Percentiles rank a stretch among this genome's conserved stretches.
These are phyloP conservation scores for Eucalyptus polyanthemos DNA, from an alignment of 345 rosid species.

Conservation along the genomic window DNA sequence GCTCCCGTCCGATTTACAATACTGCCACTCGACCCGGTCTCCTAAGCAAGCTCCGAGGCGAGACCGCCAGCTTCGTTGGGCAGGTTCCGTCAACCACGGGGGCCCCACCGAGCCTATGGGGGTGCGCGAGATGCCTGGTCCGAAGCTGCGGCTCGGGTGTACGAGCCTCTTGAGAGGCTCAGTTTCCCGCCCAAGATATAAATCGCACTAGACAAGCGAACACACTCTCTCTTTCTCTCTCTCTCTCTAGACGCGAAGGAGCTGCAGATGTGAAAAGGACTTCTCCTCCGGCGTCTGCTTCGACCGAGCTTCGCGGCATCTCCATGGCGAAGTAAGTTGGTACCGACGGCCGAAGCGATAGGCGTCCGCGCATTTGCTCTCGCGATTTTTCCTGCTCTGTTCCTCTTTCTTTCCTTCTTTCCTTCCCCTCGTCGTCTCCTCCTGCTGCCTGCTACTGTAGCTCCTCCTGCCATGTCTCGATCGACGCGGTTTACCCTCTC, in stretches of 20 bases:
- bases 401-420: background rate
- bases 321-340: background rate
- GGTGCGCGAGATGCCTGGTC: background rate
- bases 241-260: constrained; percentile 6
- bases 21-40: background rate
- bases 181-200: background rate
- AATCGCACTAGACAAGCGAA: constrained; percentile 30
- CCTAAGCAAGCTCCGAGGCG: background rate
- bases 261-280: constrained; percentile 6
- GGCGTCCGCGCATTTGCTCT: background rate
- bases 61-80: background rate
- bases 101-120: constrained; percentile 3
- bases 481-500: background rate
- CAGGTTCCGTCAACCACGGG: constrained; percentile 13
- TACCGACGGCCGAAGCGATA: background rate
- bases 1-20: background rate
- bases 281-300: background rate
- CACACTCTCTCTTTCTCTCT: background rate
- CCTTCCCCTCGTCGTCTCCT: too few species aligned
- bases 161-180: background rate
- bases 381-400: background rate
- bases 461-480: background rate
- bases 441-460: background rate
- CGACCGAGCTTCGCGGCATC: background rate
- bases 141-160: constrained; percentile 20